A percentile compares a stretch with the other conserved stretches of the same genome.
Evolutionary conservation across 768 basidiomycete genomes (phyloP).

Genomic region (Fistulinella prunicolor): DNA sequence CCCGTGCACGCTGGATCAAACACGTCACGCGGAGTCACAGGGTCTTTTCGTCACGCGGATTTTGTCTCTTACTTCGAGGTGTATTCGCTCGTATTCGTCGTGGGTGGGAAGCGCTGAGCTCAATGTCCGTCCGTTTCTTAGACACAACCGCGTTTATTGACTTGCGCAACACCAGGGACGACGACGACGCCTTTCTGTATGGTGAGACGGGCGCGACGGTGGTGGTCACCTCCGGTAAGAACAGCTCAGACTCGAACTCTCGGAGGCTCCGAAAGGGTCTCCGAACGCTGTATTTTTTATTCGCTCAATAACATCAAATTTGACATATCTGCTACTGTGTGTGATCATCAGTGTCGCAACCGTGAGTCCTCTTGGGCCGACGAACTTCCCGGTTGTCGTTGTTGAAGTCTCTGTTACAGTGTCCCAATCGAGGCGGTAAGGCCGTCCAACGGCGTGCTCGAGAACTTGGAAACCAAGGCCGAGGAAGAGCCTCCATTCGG

Average conservation of each 20-base stretch:
- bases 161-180: slow-evolving; percentile 49
- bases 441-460: slow-evolving; percentile 47
- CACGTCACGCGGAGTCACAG: slow-evolving; percentile 27
- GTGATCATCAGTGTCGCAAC: slow-evolving; percentile 55
- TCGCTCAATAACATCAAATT: slow-evolving; percentile 39
- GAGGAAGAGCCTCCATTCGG: slow-evolving; percentile 36
- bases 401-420: slow-evolving; percentile 29
- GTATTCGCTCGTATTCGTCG: slow-evolving; percentile 20
- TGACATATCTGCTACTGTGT: slow-evolving; percentile 35
- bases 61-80: slow-evolving; percentile 21
- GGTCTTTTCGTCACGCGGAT: slow-evolving; percentile 21
- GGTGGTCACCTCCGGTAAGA: slow-evolving; percentile 48
- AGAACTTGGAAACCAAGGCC: slow-evolving; percentile 47
- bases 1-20: too few relatives aligned
- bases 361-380: slow-evolving; percentile 50
- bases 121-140: slow-evolving; percentile 29
- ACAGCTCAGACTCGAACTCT: slow-evolving; percentile 24
- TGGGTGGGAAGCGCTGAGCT: slow-evolving; percentile 20
- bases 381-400: slow-evolving; percentile 15
- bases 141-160: slow-evolving; percentile 24
- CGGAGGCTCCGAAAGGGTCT: slow-evolving; percentile 28
- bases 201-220: slow-evolving; percentile 47
- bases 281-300: slow-evolving; percentile 32
- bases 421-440: slow-evolving; percentile 42
- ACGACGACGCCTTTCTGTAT: slow-evolving; percentile 80